Evolutionary conservation across 805 yeast species (phyloP), one percentile per base, ranked within the genome.

Genomic region (Myxozyma geophila): DNA sequence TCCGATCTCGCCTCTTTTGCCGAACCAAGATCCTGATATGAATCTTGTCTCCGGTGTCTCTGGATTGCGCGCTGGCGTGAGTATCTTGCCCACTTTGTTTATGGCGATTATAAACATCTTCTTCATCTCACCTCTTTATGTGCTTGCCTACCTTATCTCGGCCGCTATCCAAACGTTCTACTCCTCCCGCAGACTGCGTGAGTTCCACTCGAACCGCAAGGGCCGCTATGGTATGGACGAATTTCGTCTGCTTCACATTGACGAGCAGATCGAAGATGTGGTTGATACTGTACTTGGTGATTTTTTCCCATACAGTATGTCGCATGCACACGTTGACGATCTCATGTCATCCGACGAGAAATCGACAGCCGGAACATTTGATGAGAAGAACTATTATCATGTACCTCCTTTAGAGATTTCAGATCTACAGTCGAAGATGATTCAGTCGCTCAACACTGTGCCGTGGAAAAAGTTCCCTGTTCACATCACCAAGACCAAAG

Each of bases 381-480:
- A 70, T 2, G 68, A 71, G 46, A 60, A 68, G 12, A 67, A 70
- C 15, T 46, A 67, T 58, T 37, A 51, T 19, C 70, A 70, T 49
- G 68, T 71, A 10, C 55, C 33, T 65, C 83, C 57, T 75, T 77
- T 4, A 73, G 85, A 52, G 74, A 78, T 6, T 64, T 70, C 9
- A 66, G 72, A 39, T 1, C 60, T 58, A 8, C 92, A 89, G 72
- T 70, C 75, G 58, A 76, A 73, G 13, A 88, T 89, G 48, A 80
- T 88, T 39, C 75, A 75, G 36, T 79, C 81, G 57, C 80, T 90
- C 72, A 90, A 90, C 74, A 68, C 74, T 2, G 73, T 89, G 4
- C 71, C 77, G 1, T 91, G 96, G 96, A 74, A 77, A 49, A 90
- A 89, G 72, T 87, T 75, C 69, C 92, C 95, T 0, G 81, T 90